These are phyloP conservation scores for Nicotiana knightiana DNA, from an alignment of 257 asterid genomes.

Conservation along the genomic window DNA sequence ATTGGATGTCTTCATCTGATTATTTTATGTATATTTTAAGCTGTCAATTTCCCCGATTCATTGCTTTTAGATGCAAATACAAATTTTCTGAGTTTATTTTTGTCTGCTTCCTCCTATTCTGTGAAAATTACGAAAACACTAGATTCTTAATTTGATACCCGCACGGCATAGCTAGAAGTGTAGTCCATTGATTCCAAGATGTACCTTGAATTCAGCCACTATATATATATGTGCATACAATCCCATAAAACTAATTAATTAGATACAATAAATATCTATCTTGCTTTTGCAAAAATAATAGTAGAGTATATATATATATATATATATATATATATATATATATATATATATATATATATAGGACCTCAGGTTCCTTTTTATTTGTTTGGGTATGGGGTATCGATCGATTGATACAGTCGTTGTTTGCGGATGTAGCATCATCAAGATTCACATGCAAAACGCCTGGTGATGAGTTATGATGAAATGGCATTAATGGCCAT, in stretches of 20 bases:
- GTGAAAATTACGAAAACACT: not conserved
- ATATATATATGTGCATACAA: not conserved
- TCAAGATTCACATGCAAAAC: constrained; percentile 15
- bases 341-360: too few relatives aligned
- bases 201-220: not conserved
- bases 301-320: too few relatives aligned
- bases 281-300: not conserved
- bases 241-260: not conserved
- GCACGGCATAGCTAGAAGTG: not conserved
- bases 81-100: not conserved
- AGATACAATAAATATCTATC: not conserved
- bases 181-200: not conserved
- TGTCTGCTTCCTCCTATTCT: not conserved
- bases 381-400: too few relatives aligned
- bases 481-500: not conserved
- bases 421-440: constrained; percentile 20
- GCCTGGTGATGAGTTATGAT: not conserved
- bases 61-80: not conserved
- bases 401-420: not conserved
- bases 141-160: not conserved
- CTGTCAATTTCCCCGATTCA: not conserved
- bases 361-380: not conserved
- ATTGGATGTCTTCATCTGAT: not conserved
- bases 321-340: too few relatives aligned
- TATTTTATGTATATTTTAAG: not conserved